Conservation (phyloP, 176 grass and related monocot genomes). For the Eremochloa ophiuroides region DNA sequence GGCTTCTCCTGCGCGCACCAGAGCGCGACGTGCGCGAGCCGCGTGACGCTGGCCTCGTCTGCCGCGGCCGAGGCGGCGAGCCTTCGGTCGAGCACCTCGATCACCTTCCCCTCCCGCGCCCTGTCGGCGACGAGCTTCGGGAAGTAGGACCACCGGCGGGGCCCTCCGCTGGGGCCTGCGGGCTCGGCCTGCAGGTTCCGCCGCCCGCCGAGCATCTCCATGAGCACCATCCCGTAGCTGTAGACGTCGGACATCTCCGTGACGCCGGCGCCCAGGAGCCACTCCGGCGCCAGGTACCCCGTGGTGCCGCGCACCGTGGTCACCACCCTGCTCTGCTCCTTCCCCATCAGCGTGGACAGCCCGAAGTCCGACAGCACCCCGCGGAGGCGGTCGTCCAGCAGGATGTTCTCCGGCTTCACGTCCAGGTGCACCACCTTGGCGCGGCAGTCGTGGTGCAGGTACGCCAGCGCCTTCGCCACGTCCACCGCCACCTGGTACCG, state of each 20-base stretch:
- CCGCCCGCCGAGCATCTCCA: slow-evolving; percentile 62
- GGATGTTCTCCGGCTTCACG: slow-evolving; percentile 88
- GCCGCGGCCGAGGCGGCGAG: not conserved
- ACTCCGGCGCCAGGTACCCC: slow-evolving; percentile 74
- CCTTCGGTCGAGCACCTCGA: slow-evolving; percentile 51
- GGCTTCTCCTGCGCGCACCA: slow-evolving; percentile 73
- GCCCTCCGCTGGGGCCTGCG: not conserved
- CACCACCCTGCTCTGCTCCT: slow-evolving; percentile 65
- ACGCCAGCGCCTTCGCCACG: slow-evolving; percentile 54
- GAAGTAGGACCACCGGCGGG: slow-evolving; percentile 55
- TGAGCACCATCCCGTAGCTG: slow-evolving; percentile 73
- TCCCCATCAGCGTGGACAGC: slow-evolving; percentile 51
- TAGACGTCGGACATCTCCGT: slow-evolving; percentile 72
- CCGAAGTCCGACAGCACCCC: slow-evolving; percentile 57
- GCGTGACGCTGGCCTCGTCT: slow-evolving; percentile 30
- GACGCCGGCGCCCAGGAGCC: slow-evolving; percentile 52
- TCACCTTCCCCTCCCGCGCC: slow-evolving; percentile 30
- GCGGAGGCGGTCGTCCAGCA: slow-evolving; percentile 51
- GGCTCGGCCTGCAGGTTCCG: slow-evolving; percentile 32
- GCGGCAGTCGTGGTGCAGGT: slow-evolving; percentile 67
- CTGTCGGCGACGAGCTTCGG: slow-evolving; percentile 44
- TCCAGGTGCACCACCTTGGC: slow-evolving; percentile 70
- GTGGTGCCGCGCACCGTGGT: slow-evolving; percentile 55
- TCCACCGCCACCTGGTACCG: slow-evolving; percentile 53
- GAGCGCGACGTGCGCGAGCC: slow-evolving; percentile 50